Conservation (phyloP, 208 protist genomes). For the Crithidia brevicula region DNA sequence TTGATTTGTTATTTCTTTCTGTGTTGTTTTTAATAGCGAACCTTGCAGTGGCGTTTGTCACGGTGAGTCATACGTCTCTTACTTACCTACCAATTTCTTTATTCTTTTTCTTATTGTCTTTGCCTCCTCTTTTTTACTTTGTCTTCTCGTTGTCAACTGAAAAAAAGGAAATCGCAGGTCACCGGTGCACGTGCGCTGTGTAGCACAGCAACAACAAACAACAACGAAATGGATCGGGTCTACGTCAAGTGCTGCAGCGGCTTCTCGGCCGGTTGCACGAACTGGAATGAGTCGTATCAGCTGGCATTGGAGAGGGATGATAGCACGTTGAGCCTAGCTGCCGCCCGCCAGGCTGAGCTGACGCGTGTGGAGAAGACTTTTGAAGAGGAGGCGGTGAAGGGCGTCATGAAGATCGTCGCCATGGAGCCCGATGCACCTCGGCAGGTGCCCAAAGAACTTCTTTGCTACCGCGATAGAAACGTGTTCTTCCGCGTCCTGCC, state of each 20-base stretch:
- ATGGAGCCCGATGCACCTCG: conserved; percentile 71
- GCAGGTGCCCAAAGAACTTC: conserved; percentile 68
- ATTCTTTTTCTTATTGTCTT: too few relatives aligned
- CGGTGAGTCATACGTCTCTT: too few relatives aligned
- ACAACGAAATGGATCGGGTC: conserved; percentile 35
- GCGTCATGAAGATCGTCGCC: conserved; percentile 69
- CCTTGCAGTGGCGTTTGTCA: too few relatives aligned
- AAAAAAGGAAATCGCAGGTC: too few relatives aligned
- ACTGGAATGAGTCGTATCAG: conserved; percentile 87
- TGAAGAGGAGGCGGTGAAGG: conserved; percentile 46
- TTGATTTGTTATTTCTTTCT: too few relatives aligned
- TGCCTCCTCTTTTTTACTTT: too few relatives aligned
- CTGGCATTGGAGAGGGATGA: conserved; percentile 73
- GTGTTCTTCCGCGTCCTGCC: conserved; percentile 88
- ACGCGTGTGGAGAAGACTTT: conserved; percentile 61
- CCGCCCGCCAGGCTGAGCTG: conserved; percentile 48
- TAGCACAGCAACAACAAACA: background rate
- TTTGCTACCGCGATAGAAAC: conserved; percentile 85
- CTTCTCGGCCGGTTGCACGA: conserved; percentile 36
- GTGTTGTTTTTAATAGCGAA: too few relatives aligned
- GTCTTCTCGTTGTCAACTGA: too few relatives aligned
- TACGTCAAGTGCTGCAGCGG: conserved; percentile 49
- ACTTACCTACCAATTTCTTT: too few relatives aligned
- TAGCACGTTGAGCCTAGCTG: conserved; percentile 49
- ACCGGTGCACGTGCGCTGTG: too few relatives aligned